Evolutionary conservation across 176 grass and related monocot genomes (phyloP), one percentile per base, ranked within the genome.

Genomic region (Cocos nucifera): DNA sequence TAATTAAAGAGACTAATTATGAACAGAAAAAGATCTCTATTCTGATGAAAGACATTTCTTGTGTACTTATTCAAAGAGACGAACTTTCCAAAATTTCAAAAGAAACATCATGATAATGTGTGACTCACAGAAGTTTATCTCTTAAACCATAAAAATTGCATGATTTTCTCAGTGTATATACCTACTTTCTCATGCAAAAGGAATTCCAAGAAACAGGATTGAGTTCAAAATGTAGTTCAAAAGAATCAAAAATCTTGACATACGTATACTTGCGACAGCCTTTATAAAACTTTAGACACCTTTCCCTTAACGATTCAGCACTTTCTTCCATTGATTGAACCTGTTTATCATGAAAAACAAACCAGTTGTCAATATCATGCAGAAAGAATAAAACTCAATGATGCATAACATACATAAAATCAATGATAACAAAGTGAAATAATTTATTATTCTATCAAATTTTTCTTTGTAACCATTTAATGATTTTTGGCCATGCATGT

Each of bases 211-310:
- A 50, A 17, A 63, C 15, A 64, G 22, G 14, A 78, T 23, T 57
- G 51, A 6, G 15, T 10, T 70, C 10, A 61, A 50, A 50, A 32
- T 14, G 48, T 49, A 63, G 4, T 22, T 39, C n/a, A 21, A 35
- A 14, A 73, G 24, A 17, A 17, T 22, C 22, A 24, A 49, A 50
- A 62, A 60, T 61, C 20, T 66, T 23, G n/a, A 86, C 94, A 89
- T 75, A 98, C 94, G 94, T 98, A 63, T 98, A 98, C 61, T 93
- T 98, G 64, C 79, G 88, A 71, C 84, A 98, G 62, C 88, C 88
- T 88, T 98, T 98, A 64, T 98, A 84, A 73, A 98, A 98, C 79
- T 89, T 98, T 67, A 93, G 72, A 56, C 88, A 93, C 73, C 88
- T 89, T 62, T 98, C 94, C 76, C 94, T 80, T 19, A 98, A 76